Evolutionary conservation across 805 yeast species (phyloP).

Genomic region (Candida tallmaniae): DNA sequence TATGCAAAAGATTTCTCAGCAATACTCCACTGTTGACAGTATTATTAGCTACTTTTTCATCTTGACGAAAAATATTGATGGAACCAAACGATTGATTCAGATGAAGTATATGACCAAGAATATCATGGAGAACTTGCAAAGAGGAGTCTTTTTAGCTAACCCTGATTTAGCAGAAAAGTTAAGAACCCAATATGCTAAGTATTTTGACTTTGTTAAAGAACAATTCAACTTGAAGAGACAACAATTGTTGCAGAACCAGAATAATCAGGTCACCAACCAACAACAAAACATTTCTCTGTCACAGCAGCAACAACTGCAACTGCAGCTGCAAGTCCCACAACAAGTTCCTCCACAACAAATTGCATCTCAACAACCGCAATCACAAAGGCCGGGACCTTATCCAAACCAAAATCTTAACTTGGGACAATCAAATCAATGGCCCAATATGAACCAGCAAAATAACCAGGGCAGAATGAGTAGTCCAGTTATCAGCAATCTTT

Average conservation of each 20-base stretch:
- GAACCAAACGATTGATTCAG: conserved; percentile 71
- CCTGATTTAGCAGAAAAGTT: conserved; percentile 68
- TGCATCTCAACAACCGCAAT: background rate
- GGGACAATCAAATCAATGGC: conserved; percentile 13
- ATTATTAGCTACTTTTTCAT: conserved; percentile 74
- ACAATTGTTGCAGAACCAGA: conserved; percentile 20
- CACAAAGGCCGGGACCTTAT: conserved; percentile 1
- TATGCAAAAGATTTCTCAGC: conserved; percentile 50
- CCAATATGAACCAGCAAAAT: conserved; percentile 5
- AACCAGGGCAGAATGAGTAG: conserved; percentile 6
- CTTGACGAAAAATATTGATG: conserved; percentile 68
- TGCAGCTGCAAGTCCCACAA: conserved; percentile 1
- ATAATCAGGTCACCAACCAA: background rate
- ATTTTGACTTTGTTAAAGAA: conserved; percentile 69
- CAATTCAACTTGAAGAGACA: conserved; percentile 42
- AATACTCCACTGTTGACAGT: conserved; percentile 66
- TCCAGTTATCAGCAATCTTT: conserved; percentile 5
- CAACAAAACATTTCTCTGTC: background rate
- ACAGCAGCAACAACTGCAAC: background rate
- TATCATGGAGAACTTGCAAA: conserved; percentile 64
- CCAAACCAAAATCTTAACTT: conserved; percentile 8
- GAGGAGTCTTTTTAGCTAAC: conserved; percentile 64
- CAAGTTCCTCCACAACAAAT: no score
- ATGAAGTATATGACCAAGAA: conserved; percentile 75
- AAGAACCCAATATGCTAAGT: conserved; percentile 67